Percentiles rank a stretch among this genome's conserved stretches.
Evolutionary conservation across 2,329 filamentous ascomycete genomes (phyloP).

Genomic region (Fusarium subtropicale): DNA sequence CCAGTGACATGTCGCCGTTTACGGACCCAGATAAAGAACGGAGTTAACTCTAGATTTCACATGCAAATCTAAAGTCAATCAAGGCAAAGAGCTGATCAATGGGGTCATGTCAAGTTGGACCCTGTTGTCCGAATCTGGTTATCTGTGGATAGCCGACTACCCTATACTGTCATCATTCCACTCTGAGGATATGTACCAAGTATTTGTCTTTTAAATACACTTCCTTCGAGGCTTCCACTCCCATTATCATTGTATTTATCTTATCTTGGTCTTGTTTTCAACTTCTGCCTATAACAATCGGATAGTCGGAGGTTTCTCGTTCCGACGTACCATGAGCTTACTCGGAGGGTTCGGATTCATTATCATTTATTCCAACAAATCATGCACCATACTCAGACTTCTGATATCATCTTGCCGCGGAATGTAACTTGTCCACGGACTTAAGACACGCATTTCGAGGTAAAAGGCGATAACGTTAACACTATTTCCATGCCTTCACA

Average conservation of each 20-base stretch:
- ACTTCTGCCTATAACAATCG: neutral
- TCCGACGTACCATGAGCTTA: neutral
- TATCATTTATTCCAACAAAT: neutral
- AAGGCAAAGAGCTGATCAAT: conserved; percentile 19
- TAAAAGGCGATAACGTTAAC: neutral
- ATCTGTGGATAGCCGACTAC: neutral
- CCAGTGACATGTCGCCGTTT: conserved; percentile 6
- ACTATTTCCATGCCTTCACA: neutral
- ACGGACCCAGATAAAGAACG: neutral
- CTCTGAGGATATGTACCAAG: neutral
- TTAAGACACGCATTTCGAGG: neutral
- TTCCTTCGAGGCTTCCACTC: neutral
- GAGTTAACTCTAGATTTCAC: conserved; percentile 10
- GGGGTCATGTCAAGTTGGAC: conserved; percentile 12
- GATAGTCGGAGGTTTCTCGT: neutral
- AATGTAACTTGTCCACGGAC: neutral
- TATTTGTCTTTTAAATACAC: neutral
- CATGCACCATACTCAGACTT: neutral
- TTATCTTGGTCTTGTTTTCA: neutral
- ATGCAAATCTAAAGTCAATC: conserved; percentile 4
- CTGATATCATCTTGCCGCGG: neutral
- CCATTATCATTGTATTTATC: neutral
- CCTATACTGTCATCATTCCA: neutral
- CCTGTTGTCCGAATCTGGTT: conserved; percentile 8
- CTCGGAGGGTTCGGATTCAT: neutral